These are phyloP conservation scores for Aspergillus fumigatiaffinis DNA, from an alignment of 2,329 filamentous ascomycete species.

Conservation along the genomic window DNA sequence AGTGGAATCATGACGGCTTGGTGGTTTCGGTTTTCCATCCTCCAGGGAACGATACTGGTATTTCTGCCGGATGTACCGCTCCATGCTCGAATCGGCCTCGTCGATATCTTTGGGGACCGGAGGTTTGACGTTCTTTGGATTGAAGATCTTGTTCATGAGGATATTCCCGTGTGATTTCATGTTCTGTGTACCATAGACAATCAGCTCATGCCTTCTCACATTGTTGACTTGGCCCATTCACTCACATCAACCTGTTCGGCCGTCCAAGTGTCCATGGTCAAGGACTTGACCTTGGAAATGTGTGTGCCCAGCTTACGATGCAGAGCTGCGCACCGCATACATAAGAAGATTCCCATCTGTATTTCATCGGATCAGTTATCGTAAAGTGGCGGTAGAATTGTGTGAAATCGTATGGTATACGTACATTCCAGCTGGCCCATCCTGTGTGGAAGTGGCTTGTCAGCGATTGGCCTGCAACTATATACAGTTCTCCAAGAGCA, in stretches of 20 bases:
- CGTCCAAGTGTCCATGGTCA: constrained; percentile 98
- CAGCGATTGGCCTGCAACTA: not conserved
- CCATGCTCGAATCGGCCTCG: constrained; percentile 90
- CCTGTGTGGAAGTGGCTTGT: constrained; percentile 47
- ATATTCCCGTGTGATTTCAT: constrained; percentile 92
- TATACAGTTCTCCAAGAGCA: constrained; percentile 24
- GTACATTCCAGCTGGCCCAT: constrained; percentile 96
- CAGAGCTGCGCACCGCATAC: constrained; percentile 92
- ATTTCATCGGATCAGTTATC: constrained; percentile 13
- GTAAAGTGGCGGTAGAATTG: not conserved
- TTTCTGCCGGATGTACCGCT: constrained; percentile 90
- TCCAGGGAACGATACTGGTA: constrained; percentile 67
- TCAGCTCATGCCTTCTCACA: constrained; percentile 65
- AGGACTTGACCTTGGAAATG: constrained; percentile 96
- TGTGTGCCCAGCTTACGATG: constrained; percentile 97
- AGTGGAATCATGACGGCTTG: constrained; percentile 53
- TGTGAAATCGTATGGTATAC: constrained; percentile 31
- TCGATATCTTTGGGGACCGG: constrained; percentile 86
- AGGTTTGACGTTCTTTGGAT: constrained; percentile 76
- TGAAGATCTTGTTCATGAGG: constrained; percentile 82
- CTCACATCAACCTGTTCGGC: constrained; percentile 92
- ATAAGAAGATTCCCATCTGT: constrained; percentile 90
- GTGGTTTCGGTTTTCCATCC: constrained; percentile 42
- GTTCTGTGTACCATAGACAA: constrained; percentile 60
- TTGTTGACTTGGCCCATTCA: constrained; percentile 11